Percentiles rank a stretch among this genome's conserved stretches.
These are phyloP conservation scores for Suillus decipiens DNA, from an alignment of 768 basidiomycete species.

Conservation along the genomic window DNA sequence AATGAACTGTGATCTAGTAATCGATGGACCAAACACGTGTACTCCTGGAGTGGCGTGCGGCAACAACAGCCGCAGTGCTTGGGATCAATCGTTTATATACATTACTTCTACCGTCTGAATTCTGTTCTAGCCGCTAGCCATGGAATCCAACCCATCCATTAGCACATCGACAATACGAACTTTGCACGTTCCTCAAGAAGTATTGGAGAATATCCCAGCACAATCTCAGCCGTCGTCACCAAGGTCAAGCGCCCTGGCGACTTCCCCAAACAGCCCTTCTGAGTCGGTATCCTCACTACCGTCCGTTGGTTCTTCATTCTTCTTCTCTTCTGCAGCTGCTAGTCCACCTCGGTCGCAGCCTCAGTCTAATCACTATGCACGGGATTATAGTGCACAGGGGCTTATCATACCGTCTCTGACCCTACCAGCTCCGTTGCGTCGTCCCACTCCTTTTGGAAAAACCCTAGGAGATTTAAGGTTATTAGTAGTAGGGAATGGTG, in stretches of 20 bases:
- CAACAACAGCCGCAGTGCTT: background rate
- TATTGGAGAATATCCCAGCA: slow-evolving; percentile 10
- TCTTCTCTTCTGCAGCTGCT: slow-evolving; percentile 73
- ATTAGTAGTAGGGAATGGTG: slow-evolving; percentile 52
- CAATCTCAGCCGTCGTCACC: slow-evolving; percentile 50
- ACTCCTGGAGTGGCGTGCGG: slow-evolving; percentile 15
- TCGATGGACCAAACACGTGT: slow-evolving; percentile 35
- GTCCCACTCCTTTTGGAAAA: slow-evolving; percentile 68
- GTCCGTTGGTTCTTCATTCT: slow-evolving; percentile 73
- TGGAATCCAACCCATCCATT: slow-evolving; percentile 32
- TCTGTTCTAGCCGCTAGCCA: slow-evolving; percentile 16
- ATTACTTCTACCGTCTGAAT: background rate
- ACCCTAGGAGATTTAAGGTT: slow-evolving; percentile 63
- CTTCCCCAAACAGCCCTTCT: slow-evolving; percentile 63
- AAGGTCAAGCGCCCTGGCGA: slow-evolving; percentile 50
- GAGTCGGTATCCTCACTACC: slow-evolving; percentile 71
- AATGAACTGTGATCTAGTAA: background rate
- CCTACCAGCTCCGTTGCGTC: slow-evolving; percentile 60
- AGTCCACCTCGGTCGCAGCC: slow-evolving; percentile 58
- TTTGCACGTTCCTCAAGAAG: slow-evolving; percentile 29
- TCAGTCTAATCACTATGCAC: slow-evolving; percentile 38
- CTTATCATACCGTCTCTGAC: slow-evolving; percentile 72
- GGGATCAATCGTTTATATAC: background rate
- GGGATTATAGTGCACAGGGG: slow-evolving; percentile 44
- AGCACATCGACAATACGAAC: slow-evolving; percentile 44